These are phyloP conservation scores for Pseudotulostoma volvatum DNA, from an alignment of 495 filamentous ascomycete genomes.

Conservation along the genomic window DNA sequence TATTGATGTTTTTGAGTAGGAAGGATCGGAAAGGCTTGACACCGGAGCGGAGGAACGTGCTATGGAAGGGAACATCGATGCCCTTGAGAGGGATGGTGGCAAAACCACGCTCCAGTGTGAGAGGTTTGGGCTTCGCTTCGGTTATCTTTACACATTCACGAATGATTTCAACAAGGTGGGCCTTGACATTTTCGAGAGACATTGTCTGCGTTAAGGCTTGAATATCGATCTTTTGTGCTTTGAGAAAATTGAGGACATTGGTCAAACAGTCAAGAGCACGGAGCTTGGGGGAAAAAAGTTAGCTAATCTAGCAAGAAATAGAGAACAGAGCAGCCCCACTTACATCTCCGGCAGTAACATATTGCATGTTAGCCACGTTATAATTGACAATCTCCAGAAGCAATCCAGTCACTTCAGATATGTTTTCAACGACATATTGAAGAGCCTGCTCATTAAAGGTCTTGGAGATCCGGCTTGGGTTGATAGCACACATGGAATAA, in stretches of 20 bases:
- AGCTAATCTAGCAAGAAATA: too few species aligned
- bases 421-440: conserved; percentile 86
- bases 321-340: too few species aligned
- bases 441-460: conserved; percentile 95
- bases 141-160: conserved; percentile 70
- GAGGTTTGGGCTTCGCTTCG: conserved; percentile 68
- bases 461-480: conserved; percentile 90
- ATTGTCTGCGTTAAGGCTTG: conserved; percentile 74
- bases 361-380: conserved; percentile 97
- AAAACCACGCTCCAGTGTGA: conserved; percentile 83
- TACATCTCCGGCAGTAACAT: conserved; percentile 86
- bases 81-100: conserved; percentile 92
- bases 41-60: conserved; percentile 88
- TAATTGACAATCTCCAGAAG: conserved; percentile 97
- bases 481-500: conserved; percentile 98
- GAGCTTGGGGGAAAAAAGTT: too few species aligned
- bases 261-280: conserved; percentile 90
- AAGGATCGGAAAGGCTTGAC: conserved; percentile 97
- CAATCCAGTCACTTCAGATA: conserved; percentile 85
- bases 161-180: conserved; percentile 69
- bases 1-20: conserved; percentile 98
- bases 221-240: conserved; percentile 91
- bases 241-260: conserved; percentile 83
- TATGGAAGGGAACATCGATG: conserved; percentile 98
- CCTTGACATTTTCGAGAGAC: conserved; percentile 65